Evolutionary conservation across 179 eudicot species (phyloP).

Genomic region (Patellifolia procumbens): DNA sequence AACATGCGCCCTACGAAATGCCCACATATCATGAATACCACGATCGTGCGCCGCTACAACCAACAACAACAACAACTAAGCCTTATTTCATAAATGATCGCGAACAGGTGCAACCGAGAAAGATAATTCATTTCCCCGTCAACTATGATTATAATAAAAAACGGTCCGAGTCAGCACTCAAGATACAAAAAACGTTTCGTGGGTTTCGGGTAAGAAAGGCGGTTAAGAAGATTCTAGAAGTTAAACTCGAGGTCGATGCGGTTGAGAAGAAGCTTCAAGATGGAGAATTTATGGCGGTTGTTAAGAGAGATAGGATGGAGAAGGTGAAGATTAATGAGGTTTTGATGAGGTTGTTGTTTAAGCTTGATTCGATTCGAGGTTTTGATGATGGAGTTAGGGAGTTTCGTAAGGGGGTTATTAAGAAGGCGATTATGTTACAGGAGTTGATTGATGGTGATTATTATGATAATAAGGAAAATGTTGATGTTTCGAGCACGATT

Average conservation of each 20-base stretch:
- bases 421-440: conserved; percentile 57
- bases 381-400: conserved; percentile 53
- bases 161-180: conserved; percentile 33
- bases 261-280: conserved; percentile 18
- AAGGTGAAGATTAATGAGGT: conserved; percentile 30
- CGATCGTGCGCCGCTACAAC: no score
- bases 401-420: conserved; percentile 54
- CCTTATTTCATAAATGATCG: no score
- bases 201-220: conserved; percentile 60
- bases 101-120: neutral
- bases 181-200: conserved; percentile 68
- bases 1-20: no score
- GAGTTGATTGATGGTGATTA: conserved; percentile 49
- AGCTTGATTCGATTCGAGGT: conserved; percentile 62
- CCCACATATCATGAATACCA: no score
- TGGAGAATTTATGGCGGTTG: conserved; percentile 31
- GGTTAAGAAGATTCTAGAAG: conserved; percentile 43
- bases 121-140: conserved; percentile 8
- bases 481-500: no score
- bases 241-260: conserved; percentile 39
- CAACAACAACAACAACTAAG: no score
- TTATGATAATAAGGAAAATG: neutral
- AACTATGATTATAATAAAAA: conserved; percentile 26
- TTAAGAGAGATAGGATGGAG: conserved; percentile 32
- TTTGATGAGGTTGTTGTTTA: conserved; percentile 62